phyloP scores from a whole-genome alignment of 108 stramenopile species.

The Nitzschia sp. region DNA sequence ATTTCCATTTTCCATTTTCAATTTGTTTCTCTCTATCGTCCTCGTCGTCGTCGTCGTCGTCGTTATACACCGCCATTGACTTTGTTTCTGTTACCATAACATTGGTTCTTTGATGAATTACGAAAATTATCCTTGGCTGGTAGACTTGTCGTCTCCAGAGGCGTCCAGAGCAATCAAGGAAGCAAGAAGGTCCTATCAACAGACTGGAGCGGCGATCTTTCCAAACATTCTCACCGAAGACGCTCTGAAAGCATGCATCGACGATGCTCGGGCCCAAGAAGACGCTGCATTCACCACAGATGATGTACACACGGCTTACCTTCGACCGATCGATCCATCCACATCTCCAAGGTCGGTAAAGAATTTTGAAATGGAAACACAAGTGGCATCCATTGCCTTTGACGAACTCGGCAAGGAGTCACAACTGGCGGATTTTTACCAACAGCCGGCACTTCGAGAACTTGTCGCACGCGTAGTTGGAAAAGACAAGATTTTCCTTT shows the following conservation, averaged over 20 bases:
- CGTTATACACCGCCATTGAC: too few relatives aligned
- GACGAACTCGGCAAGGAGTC: constrained; percentile 33
- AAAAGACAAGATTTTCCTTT: constrained; percentile 26
- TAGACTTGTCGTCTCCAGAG: constrained; percentile 13
- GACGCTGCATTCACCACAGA: constrained; percentile 39
- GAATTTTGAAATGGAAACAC: constrained; percentile 39
- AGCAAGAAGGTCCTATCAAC: constrained; percentile 7
- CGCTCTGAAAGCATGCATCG: constrained; percentile 14
- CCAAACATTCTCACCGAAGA: constrained; percentile 29
- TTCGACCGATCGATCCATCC: constrained; percentile 1
- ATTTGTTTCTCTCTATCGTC: constrained; percentile 2
- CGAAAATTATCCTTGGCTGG: constrained; percentile 47
- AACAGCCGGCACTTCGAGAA: constrained; percentile 19
- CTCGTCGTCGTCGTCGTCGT: too few relatives aligned
- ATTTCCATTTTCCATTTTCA: background rate
- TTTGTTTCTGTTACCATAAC: too few relatives aligned
- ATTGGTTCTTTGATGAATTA: constrained; percentile 43
- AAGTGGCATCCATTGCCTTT: constrained; percentile 47
- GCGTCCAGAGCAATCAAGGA: background rate
- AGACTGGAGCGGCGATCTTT: constrained; percentile 27
- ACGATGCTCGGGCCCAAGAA: constrained; percentile 20
- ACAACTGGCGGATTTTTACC: constrained; percentile 28
- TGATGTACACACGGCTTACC: constrained; percentile 32
- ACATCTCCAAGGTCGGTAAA: constrained; percentile 21
- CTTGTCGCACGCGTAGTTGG: constrained; percentile 32